Percentiles rank a stretch among this genome's conserved stretches.
Conservation (phyloP, 495 filamentous ascomycete genomes). For the Neurospora tetraspora region DNA sequence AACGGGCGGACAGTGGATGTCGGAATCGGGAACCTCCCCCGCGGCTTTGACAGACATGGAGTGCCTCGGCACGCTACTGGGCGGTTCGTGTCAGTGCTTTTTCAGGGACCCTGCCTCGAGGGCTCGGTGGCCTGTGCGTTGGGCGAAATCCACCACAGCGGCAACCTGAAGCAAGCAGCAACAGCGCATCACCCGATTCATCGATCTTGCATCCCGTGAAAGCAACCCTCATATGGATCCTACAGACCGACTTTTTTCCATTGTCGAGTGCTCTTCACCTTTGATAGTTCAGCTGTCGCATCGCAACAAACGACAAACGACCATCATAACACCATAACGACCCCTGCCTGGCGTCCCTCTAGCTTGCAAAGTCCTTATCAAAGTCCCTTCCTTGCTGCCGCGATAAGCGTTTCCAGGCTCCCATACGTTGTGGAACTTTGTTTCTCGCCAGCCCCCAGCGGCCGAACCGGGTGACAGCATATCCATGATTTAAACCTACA, state of each 20-base stretch:
- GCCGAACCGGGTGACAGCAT: neutral
- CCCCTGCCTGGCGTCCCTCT: neutral
- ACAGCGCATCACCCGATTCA: neutral
- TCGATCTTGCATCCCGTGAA: neutral
- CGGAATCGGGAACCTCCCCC: neutral
- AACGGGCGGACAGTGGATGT: neutral
- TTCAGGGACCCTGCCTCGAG: neutral
- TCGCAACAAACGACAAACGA: neutral
- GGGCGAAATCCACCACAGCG: neutral
- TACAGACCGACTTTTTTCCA: neutral
- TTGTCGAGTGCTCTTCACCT: neutral
- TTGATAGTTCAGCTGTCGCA: neutral
- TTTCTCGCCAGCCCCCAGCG: neutral
- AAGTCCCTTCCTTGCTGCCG: neutral
- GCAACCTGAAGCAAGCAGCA: neutral
- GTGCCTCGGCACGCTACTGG: neutral
- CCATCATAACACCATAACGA: neutral
- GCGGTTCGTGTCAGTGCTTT: neutral
- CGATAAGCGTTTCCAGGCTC: neutral
- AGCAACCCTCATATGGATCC: neutral
- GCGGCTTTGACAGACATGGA: neutral
- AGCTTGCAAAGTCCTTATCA: neutral
- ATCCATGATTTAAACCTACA: neutral
- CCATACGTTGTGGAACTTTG: neutral
- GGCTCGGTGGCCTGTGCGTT: neutral